These are phyloP conservation scores for Artemisia annua DNA, from an alignment of 129 eudicot genomes.

Conservation along the genomic window DNA sequence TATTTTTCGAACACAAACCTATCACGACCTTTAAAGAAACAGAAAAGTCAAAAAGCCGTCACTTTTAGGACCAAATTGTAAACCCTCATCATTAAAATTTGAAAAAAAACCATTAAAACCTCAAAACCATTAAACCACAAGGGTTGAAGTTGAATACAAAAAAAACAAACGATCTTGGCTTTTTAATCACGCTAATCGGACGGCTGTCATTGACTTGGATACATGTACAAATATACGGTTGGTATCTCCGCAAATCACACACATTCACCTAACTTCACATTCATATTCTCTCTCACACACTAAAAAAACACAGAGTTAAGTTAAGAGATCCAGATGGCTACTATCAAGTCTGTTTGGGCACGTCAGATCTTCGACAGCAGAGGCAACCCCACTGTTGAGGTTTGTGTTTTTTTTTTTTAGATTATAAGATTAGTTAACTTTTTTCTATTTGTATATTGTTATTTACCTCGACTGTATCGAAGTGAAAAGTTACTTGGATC, in stretches of 20 bases:
- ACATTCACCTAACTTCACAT: slow-evolving; percentile 25
- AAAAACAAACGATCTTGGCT: slow-evolving; percentile 12
- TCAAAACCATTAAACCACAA: slow-evolving; percentile 14
- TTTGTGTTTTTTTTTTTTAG: slow-evolving; percentile 18
- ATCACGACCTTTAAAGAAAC: too few relatives aligned
- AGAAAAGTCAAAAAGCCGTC: background rate
- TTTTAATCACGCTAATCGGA: slow-evolving; percentile 34
- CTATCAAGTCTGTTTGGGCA: slow-evolving; percentile 66
- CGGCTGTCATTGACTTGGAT: slow-evolving; percentile 46
- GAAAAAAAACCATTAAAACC: background rate
- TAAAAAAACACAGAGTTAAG: background rate
- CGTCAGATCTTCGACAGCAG: slow-evolving; percentile 99
- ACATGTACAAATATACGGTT: slow-evolving; percentile 33
- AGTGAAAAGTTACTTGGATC: background rate
- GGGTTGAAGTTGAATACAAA: background rate
- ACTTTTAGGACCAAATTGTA: slow-evolving; percentile 23
- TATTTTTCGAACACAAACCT: too few relatives aligned
- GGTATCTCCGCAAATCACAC: slow-evolving; percentile 12
- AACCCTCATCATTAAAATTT: background rate
- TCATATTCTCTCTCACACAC: slow-evolving; percentile 12
- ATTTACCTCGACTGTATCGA: background rate
- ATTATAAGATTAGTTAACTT: background rate
- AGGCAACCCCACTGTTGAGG: slow-evolving; percentile 99
- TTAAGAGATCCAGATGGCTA: slow-evolving; percentile 48
- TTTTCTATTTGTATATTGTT: background rate